These are phyloP conservation scores for Hypoxylon sp. DNA, from an alignment of 2,329 filamentous ascomycete species.

Conservation along the genomic window DNA sequence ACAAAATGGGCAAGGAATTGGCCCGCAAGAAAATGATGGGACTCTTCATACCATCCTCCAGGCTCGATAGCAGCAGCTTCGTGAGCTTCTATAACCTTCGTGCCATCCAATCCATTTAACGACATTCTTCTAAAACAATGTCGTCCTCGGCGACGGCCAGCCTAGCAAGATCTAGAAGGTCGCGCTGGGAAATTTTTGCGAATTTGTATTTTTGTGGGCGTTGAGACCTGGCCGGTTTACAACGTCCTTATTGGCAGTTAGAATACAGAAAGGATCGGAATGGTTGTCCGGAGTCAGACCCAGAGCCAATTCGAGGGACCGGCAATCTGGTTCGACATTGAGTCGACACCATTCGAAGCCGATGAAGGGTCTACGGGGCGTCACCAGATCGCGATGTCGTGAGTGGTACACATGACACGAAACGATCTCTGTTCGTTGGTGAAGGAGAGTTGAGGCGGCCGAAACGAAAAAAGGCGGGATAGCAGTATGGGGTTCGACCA, in stretches of 20 bases:
- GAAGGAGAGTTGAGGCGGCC: conserved; percentile 44
- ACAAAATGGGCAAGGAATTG: conserved; percentile 14
- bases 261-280: conserved; percentile 39
- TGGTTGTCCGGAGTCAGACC: conserved; percentile 44
- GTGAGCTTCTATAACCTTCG: conserved; percentile 86
- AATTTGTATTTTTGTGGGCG: conserved; percentile 24
- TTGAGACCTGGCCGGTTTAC: conserved; percentile 28
- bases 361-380: conserved; percentile 23
- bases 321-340: conserved; percentile 51
- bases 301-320: conserved; percentile 51
- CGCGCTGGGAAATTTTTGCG: conserved; percentile 22
- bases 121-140: conserved; percentile 75
- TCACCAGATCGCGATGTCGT: conserved; percentile 24
- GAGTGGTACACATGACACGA: conserved; percentile 31
- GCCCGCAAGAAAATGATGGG: conserved; percentile 10
- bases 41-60: conserved; percentile 86
- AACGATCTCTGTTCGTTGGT: conserved; percentile 25
- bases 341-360: conserved; percentile 45
- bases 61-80: conserved; percentile 84
- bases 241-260: conserved; percentile 35
- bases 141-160: conserved; percentile 42
- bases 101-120: conserved; percentile 92
- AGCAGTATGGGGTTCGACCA: conserved; percentile 41
- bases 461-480: conserved; percentile 44
- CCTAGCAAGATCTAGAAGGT: conserved; percentile 21